phyloP scores from a whole-genome alignment of 1,284 basidiomycete species.

The Ustilago esculenta region DNA sequence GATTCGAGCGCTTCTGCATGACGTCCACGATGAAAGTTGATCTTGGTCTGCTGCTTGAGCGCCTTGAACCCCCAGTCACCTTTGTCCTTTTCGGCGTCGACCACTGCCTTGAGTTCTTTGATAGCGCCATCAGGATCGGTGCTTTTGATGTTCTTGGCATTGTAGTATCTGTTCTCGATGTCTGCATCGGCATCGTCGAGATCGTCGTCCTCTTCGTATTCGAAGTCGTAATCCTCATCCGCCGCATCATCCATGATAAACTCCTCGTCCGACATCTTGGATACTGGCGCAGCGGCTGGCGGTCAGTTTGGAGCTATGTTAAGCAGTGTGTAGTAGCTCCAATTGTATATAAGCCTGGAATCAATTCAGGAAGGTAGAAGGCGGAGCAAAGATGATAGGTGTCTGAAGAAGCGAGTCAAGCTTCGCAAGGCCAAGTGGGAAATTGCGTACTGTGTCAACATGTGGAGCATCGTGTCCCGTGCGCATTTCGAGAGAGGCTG shows the following conservation, averaged over 20 bases:
- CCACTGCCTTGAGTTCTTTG: constrained; percentile 84
- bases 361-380: too few relatives aligned
- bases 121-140: constrained; percentile 88
- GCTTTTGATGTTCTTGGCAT: constrained; percentile 93
- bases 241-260: constrained; percentile 66
- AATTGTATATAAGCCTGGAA: too few relatives aligned
- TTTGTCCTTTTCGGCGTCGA: constrained; percentile 86
- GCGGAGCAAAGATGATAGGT: too few relatives aligned
- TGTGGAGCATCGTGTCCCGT: too few relatives aligned
- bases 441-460: too few relatives aligned
- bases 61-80: constrained; percentile 98
- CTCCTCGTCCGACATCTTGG: constrained; percentile 51
- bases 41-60: constrained; percentile 95
- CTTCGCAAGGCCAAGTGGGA: too few relatives aligned
- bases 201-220: constrained; percentile 79
- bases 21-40: constrained; percentile 81
- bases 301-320: too few relatives aligned
- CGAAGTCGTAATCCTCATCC: constrained; percentile 87
- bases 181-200: constrained; percentile 80
- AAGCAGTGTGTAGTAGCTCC: too few relatives aligned
- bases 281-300: neutral
- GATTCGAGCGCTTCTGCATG: constrained; percentile 86
- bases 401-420: too few relatives aligned
- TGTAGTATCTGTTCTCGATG: constrained; percentile 98
- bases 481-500: too few relatives aligned